Base-by-base conservation (phyloP, 2,329 filamentous ascomycete genomes). In the Raffaelea albimanens region DNA sequence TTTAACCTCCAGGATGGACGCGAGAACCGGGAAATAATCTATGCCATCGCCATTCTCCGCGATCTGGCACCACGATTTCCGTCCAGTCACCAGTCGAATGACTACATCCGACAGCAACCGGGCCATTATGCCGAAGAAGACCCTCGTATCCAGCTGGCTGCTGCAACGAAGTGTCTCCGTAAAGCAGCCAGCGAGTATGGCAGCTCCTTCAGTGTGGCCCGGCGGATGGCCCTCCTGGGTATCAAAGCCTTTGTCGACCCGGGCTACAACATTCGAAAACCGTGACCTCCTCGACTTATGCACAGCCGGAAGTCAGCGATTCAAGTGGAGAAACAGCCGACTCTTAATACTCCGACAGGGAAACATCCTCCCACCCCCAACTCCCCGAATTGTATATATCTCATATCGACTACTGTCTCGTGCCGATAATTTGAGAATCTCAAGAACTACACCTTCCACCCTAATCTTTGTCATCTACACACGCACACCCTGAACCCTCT, bases 1-100 rank as follows among this genome's bases (percentile, higher is more conserved):
- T 81, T 87, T 29, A 75, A 75, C 48, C 72, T 91, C 20, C 73
- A 95, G 13, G 85, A 88, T 55, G 84, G 84, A 43, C 78, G 83
- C 21, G 90, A 96, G 66, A 93, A 91, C 58, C 81, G 90, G 46
- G 89, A 96, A 61, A 83, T 95, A 18, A 78, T 96, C 48, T 95
- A 95, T 65, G 93, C 87, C 0, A 83, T 95, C 54, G 87, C 86
- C 9, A 79, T 95, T 47, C 81, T 85, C 16, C 81, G 88, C 22
- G 80, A 90, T 52, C 72, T 89, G 44, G 82, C 85, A 41, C 80
- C 81, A 29, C 77, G 80, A 41, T 80, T 75, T 58, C 75, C 76
- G 14, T 69, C 79, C 11, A 76, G 74, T 53, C 77, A 77, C 29
- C 75, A 75, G 53, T 3, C 14, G 11, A 39, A 41, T 33, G 46